Base-by-base conservation (phyloP, 2,329 filamentous ascomycete genomes). In the Sarocladiaceae sp. region DNA sequence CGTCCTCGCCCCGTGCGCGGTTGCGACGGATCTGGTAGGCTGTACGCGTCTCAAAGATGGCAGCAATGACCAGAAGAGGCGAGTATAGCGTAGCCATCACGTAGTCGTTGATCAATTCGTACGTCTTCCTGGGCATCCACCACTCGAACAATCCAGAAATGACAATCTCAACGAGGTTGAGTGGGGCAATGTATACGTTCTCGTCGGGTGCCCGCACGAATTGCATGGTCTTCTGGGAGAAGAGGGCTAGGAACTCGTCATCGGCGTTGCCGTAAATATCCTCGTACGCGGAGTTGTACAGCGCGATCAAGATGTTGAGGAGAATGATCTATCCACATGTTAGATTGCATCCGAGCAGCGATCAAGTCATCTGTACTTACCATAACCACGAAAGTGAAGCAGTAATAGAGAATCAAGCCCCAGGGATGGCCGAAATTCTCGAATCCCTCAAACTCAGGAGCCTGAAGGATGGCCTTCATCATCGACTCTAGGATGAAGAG, bases 341-440 rank as follows among this genome's bases (percentile, higher is more conserved):
- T 32, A 45, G 35, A 33, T 34, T 12, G 37, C n/a, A n/a, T n/a
- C n/a, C n/a, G n/a, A n/a, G n/a, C n/a, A n/a, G n/a, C n/a, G n/a
- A n/a, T n/a, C n/a, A n/a, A n/a, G n/a, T n/a, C n/a, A n/a, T n/a
- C 4, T 2, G 4, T 15, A 59, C 69, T 53, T 55, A 93, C 90
- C 85, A 95, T 96, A 57, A 98, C 86, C 31, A 97, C 83, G 58
- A 98, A 98, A 15, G 91, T 95, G 64, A 96, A 98, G 59, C 94
- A 79, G 69, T 98, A 98, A 70, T 98, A 98, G 9, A 98, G 82
- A 24, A 96, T 86, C 42, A 95, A 78, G 7, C 93, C 93, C 61
- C 96, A 98, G 0, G 93, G 93, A 11, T 86, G 89, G 18, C 85
- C 87, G 60, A 97, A 98, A 19, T 83, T 76, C 52, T 96, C 89